Evolutionary conservation across 768 basidiomycete genomes (phyloP), one percentile per base, ranked within the genome.

Genomic region (Trametes maxima): DNA sequence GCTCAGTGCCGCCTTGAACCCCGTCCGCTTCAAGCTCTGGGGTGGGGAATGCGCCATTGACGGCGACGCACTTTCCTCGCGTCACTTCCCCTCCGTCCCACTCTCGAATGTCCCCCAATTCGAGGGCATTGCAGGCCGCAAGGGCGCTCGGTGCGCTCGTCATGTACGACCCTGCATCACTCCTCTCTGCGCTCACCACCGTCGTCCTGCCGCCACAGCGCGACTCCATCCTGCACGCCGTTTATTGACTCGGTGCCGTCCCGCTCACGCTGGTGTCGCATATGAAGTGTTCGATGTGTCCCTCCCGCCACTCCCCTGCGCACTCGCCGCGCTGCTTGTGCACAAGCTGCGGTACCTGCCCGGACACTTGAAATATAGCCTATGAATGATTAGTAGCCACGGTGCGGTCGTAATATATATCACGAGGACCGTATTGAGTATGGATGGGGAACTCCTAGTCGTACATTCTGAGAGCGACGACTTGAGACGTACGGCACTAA

Each of bases 71-170:
- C 67, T 96, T 19, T 75, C 95, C 58, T 71, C 73, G 52, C 75
- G 78, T 3, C 73, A 80, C 66, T 94, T 95, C 72, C 79, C 83
- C 0, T 70, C 83, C n/a, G 79, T 97, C 5, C 86, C 89, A 0
- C 75, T 93, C 36, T 82, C 85, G 17, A 74, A 78, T 12, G 81
- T 84, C 2, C 78, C 92, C 44, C 77, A 75, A 48, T 74, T 96
- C 16, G 94, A 98, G 68, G 95, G 95, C 0, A 73, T 96, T 1
- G 86, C 95, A 19, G 97, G 97, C 72, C 78, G 94, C 28, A 83
- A 95, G 69, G 40, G 65, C 40, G 42, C 63, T 73, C 17, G 69
- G 69, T 21, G 44, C 65, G 19, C 60, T 65, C 25, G 49, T 79
- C 45, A 69, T 71, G 16, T 54, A 61, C 35, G 78, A 79, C 55